Conservation (phyloP, 495 filamentous ascomycete genomes). For the Hypoxylon crocopeplum region DNA sequence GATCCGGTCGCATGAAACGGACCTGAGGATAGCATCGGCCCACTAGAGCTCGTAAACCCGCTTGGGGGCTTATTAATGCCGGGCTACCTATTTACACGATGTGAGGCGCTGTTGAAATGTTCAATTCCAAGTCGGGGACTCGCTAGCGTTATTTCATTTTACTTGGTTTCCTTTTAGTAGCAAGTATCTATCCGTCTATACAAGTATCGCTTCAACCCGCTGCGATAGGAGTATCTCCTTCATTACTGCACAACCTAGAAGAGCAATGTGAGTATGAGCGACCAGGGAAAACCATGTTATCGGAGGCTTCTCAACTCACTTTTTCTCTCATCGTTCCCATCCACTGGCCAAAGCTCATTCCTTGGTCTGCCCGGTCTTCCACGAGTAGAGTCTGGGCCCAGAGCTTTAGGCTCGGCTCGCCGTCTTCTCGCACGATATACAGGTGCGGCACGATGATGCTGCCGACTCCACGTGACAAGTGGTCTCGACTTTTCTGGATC, state of each 20-base stretch:
- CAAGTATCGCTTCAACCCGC: constrained; percentile 18
- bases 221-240: background rate
- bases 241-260: constrained; percentile 53
- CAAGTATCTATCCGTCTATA: constrained; percentile 35
- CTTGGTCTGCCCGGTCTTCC: constrained; percentile 93
- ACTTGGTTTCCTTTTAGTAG: constrained; percentile 7
- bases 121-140: constrained; percentile 6
- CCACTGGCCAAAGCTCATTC: constrained; percentile 90
- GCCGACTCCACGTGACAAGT: constrained; percentile 82
- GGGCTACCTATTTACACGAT: constrained; percentile 7
- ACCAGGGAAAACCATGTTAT: constrained; percentile 8
- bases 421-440: constrained; percentile 93
- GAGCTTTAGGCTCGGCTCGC: constrained; percentile 90
- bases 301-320: constrained; percentile 65
- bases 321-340: constrained; percentile 93
- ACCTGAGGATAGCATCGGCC: constrained; percentile 12
- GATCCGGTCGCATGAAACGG: constrained; percentile 14
- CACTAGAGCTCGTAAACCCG: background rate
- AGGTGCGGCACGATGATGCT: constrained; percentile 91
- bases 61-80: constrained; percentile 4
- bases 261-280: constrained; percentile 25
- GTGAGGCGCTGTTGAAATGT: constrained; percentile 16
- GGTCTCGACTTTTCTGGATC: constrained; percentile 88
- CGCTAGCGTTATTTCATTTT: constrained; percentile 12
- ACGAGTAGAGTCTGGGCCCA: constrained; percentile 97